These are phyloP conservation scores for Mrakia blollopis DNA, from an alignment of 768 basidiomycete species.

Conservation along the genomic window DNA sequence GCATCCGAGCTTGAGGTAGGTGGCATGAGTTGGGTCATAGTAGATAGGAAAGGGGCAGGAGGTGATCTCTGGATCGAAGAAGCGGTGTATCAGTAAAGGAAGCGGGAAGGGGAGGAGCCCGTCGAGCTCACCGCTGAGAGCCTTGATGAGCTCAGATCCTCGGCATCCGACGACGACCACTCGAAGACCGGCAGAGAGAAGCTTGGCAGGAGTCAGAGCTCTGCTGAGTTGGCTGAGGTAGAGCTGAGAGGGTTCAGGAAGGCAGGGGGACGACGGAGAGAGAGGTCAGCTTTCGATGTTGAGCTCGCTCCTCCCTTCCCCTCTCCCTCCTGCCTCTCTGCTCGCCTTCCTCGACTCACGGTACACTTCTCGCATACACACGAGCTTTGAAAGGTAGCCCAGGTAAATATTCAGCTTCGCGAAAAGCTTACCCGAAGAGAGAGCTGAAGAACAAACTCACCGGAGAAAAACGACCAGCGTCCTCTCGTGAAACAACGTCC, in stretches of 20 bases:
- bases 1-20: not conserved
- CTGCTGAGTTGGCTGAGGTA: conserved; percentile 1
- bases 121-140: conserved; percentile 4
- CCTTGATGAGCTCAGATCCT: conserved; percentile 11
- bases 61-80: not conserved
- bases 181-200: not conserved
- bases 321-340: not conserved
- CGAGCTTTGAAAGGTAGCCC: not conserved
- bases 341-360: not conserved
- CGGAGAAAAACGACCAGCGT: conserved; percentile 63
- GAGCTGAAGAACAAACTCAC: not conserved
- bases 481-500: conserved; percentile 52
- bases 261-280: not conserved
- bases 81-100: not conserved
- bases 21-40: not conserved
- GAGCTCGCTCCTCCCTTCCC: not conserved
- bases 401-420: not conserved
- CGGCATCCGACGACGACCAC: conserved; percentile 27
- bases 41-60: conserved; percentile 10
- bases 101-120: not conserved
- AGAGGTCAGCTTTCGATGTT: not conserved
- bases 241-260: not conserved
- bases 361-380: not conserved
- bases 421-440: not conserved
- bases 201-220: not conserved